Evolutionary conservation across 31 red algal genomes (phyloP).

Genomic region (Endocladia muricata): DNA sequence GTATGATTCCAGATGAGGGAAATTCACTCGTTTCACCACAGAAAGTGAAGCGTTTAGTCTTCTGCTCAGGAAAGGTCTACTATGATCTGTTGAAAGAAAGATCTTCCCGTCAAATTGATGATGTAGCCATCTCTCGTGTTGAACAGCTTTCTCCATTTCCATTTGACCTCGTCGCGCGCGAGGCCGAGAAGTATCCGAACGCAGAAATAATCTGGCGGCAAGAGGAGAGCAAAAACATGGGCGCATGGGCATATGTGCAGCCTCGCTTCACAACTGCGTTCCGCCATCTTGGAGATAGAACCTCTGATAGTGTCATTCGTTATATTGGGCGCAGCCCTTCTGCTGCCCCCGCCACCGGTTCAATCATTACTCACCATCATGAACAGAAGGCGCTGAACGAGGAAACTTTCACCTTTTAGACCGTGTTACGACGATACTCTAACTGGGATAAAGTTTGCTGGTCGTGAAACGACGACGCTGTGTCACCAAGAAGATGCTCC

Average conservation of each 20-base stretch:
- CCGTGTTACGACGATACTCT: no score
- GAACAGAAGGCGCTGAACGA: constrained; percentile 79
- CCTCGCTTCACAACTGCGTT: constrained; percentile 92
- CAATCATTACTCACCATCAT: constrained; percentile 67
- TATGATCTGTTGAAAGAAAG: constrained; percentile 93
- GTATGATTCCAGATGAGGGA: constrained; percentile 73
- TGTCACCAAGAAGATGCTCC: no score
- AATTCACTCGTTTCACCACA: constrained; percentile 38
- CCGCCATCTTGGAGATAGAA: constrained; percentile 39
- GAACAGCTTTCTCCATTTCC: constrained; percentile 98
- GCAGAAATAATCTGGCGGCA: constrained; percentile 93
- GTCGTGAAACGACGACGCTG: no score
- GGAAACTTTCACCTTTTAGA: constrained; percentile 51
- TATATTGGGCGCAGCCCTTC: constrained; percentile 89
- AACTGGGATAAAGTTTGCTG: no score
- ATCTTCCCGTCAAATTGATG: constrained; percentile 49
- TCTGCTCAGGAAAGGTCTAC: constrained; percentile 97
- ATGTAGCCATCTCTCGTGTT: constrained; percentile 89
- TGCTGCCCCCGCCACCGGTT: constrained; percentile 94
- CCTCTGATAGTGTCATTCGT: constrained; percentile 24
- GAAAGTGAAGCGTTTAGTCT: constrained; percentile 71
- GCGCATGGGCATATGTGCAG: constrained; percentile 94
- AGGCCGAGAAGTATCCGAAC: constrained; percentile 83
- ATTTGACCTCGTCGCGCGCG: constrained; percentile 75
- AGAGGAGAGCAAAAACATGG: constrained; percentile 99